Evolutionary conservation across 2,329 filamentous ascomycete species (phyloP), one percentile per base, ranked within the genome.

Genomic region (Aspergillus sp.): DNA sequence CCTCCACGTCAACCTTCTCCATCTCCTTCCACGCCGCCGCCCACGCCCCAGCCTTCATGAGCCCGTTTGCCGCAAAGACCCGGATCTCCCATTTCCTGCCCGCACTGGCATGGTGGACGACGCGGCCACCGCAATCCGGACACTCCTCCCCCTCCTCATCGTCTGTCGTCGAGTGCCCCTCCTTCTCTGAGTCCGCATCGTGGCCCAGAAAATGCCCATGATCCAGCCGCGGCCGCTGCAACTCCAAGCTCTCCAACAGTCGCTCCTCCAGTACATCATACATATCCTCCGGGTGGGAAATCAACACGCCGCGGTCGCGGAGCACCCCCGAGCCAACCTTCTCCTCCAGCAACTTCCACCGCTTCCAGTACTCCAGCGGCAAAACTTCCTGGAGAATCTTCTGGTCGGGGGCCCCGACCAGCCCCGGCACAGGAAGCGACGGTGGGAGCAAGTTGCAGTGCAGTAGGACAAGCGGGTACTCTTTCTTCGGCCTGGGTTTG

Each of bases 1-100:
- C 84, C 71, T 97, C 93, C 1, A 96, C 89, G 66, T 99, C 94
- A 0, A 97, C 90, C n/a, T 93, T 84, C 74, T 99, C 94, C 94
- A 99, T 99, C 72, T 97, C 93, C 61, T 85, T 88, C 93, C 93
- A 99, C 53, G 90, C 93, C 2, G 92, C 92, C 4, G 84, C 84
- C 94, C 94, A 99, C 0, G 94, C 93, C 0, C 91, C 91, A 4
- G 90, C 87, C 53, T 86, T 84, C 90, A 99, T 96, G 45, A 97
- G 76, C 0, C 94, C 94, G 70, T 97, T 99, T 48, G 91, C 93
- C 1, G 94, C 94, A 65, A 93, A 99, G 1, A 97, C 87, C 66
- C 91, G 94, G 69, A 97, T 78, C 71, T 72, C 78, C 75, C 67
- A 87, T 74, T 74, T 84, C 69, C 59, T 81, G 68, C 70, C 80